These are phyloP conservation scores for Claviceps africana DNA, from an alignment of 2,329 filamentous ascomycete species.

Conservation along the genomic window DNA sequence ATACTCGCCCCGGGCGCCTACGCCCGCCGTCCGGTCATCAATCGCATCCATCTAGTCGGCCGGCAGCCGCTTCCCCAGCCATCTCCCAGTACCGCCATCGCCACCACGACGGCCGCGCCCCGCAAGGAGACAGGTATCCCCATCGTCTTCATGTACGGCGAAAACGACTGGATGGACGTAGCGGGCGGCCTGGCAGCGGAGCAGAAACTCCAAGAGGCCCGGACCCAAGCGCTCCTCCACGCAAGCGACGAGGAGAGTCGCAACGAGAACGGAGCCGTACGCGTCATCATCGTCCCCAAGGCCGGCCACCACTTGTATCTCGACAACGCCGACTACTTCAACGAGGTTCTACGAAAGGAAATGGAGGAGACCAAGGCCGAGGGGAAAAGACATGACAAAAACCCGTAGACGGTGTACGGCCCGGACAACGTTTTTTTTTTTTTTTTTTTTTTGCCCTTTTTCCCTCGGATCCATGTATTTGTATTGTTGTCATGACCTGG, in stretches of 20 bases:
- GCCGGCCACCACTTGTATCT: slow-evolving; percentile 47
- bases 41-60: slow-evolving; percentile 74
- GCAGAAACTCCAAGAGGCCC: slow-evolving; percentile 61
- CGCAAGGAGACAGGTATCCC: slow-evolving; percentile 54
- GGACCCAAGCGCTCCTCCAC: slow-evolving; percentile 41
- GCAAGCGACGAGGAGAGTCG: slow-evolving; percentile 54
- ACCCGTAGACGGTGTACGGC: too few relatives aligned
- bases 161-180: slow-evolving; percentile 98
- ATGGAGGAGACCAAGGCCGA: slow-evolving; percentile 33
- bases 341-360: slow-evolving; percentile 36
- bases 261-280: slow-evolving; percentile 65
- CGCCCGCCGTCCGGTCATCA: slow-evolving; percentile 74
- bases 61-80: slow-evolving; percentile 41
- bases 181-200: slow-evolving; percentile 68
- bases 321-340: slow-evolving; percentile 46
- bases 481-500: not conserved
- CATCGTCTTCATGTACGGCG: slow-evolving; percentile 88
- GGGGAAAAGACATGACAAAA: slow-evolving; percentile 6
- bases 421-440: not conserved
- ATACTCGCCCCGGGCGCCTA: slow-evolving; percentile 89
- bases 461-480: not conserved
- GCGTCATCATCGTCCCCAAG: slow-evolving; percentile 60
- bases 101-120: not conserved
- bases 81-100: slow-evolving; percentile 11
- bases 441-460: not conserved